phyloP scores from a whole-genome alignment of 805 yeast genomes.

The Saccharomycopsis sp. region DNA sequence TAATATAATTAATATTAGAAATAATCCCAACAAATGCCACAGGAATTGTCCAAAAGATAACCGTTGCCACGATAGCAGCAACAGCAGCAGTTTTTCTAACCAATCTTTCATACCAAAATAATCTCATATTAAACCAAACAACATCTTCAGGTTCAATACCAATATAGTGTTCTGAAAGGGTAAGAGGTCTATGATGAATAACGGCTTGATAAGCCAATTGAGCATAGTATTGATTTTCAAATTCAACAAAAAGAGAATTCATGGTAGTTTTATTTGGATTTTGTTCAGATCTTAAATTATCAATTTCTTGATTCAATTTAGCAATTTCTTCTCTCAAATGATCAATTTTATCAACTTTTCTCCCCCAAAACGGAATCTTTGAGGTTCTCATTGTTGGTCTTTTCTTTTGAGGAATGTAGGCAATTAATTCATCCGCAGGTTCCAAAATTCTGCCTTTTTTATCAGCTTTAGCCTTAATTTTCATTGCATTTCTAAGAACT shows the following conservation, averaged over 20 bases:
- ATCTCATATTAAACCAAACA: constrained; percentile 65
- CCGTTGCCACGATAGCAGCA: constrained; percentile 47
- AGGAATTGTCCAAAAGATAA: constrained; percentile 69
- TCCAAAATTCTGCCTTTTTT: constrained; percentile 51
- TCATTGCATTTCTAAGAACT: constrained; percentile 55
- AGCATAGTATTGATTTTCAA: constrained; percentile 67
- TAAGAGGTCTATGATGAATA: constrained; percentile 59
- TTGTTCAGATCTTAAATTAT: constrained; percentile 45
- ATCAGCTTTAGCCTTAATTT: constrained; percentile 54
- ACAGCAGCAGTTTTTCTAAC: constrained; percentile 45
- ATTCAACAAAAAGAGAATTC: constrained; percentile 75
- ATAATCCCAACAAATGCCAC: constrained; percentile 73
- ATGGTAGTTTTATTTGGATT: constrained; percentile 43
- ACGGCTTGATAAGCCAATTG: constrained; percentile 63
- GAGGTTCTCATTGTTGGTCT: constrained; percentile 50
- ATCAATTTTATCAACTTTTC: constrained; percentile 57
- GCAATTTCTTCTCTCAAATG: constrained; percentile 53
- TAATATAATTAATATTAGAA: constrained; percentile 59
- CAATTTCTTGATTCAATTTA: constrained; percentile 48
- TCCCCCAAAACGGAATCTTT: constrained; percentile 38
- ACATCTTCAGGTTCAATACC: constrained; percentile 62
- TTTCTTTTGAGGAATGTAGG: constrained; percentile 58
- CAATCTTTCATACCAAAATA: constrained; percentile 75
- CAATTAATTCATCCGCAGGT: constrained; percentile 40
- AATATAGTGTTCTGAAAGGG: constrained; percentile 50